Conservation (phyloP, 352 stramenopile species). For the Pythium rhizo-oryzae region DNA sequence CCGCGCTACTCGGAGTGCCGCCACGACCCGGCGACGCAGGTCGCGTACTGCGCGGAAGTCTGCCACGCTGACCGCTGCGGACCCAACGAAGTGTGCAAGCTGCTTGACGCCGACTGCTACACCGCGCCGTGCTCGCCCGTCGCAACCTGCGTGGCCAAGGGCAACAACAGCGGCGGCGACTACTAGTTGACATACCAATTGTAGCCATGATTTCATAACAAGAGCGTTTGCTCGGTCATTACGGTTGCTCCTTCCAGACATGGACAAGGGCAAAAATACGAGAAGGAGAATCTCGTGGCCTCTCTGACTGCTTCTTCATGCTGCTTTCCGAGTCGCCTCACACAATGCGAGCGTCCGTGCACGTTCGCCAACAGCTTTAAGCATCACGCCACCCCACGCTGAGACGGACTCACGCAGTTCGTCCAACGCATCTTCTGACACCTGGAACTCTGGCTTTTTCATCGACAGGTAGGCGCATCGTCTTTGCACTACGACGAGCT, state of each 20-base stretch:
- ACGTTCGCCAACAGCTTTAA: constrained; percentile 1
- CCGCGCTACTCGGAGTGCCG: constrained; percentile 45
- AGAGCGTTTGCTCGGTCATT: too few species aligned
- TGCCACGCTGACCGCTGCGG: constrained; percentile 55
- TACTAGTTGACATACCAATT: not conserved
- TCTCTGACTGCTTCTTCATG: too few species aligned
- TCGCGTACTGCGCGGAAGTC: constrained; percentile 56
- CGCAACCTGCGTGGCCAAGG: constrained; percentile 44
- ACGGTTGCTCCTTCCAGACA: too few species aligned
- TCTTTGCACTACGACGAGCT: constrained; percentile 7
- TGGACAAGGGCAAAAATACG: too few species aligned
- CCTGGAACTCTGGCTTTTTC: constrained; percentile 9
- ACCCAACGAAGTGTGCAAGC: constrained; percentile 45
- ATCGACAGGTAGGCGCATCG: constrained; percentile 11
- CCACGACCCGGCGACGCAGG: constrained; percentile 34
- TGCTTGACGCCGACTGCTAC: constrained; percentile 50
- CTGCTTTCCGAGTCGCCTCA: not conserved
- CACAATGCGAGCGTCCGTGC: not conserved
- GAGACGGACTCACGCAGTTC: not conserved
- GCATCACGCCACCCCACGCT: constrained; percentile 8
- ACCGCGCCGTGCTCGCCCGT: constrained; percentile 58
- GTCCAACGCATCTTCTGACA: constrained; percentile 2
- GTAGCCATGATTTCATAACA: not conserved
- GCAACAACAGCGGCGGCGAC: not conserved
- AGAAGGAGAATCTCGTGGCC: too few species aligned